Percentiles rank a stretch among this genome's conserved stretches.
phyloP scores from a whole-genome alignment of 495 filamentous ascomycete species.

The Usnea hakonensis region DNA sequence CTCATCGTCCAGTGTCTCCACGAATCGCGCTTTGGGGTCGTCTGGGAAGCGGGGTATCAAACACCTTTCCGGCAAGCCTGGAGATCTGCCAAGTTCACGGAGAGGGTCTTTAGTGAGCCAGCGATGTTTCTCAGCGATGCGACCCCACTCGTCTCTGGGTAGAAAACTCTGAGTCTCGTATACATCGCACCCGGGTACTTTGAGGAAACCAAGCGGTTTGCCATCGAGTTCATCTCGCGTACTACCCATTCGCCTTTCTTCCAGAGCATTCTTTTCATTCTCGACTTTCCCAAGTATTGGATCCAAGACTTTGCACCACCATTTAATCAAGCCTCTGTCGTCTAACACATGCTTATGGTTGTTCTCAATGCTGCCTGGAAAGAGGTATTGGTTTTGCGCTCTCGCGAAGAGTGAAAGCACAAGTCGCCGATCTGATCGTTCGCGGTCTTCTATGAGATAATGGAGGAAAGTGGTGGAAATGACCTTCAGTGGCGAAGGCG shows the following conservation, averaged over 20 bases:
- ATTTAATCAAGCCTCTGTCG: constrained; percentile 79
- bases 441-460: constrained; percentile 59
- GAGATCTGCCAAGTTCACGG: constrained; percentile 46
- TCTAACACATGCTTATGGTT: constrained; percentile 84
- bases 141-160: constrained; percentile 37
- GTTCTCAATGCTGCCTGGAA: constrained; percentile 84
- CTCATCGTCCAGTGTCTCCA: constrained; percentile 81
- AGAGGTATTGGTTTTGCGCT: constrained; percentile 89
- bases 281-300: constrained; percentile 49
- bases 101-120: constrained; percentile 57
- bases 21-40: constrained; percentile 88
- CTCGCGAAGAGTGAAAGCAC: constrained; percentile 89
- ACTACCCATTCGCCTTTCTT: background rate
- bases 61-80: constrained; percentile 65
- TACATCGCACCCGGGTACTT: constrained; percentile 76
- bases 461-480: constrained; percentile 68
- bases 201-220: constrained; percentile 61
- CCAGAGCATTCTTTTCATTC: background rate
- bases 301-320: constrained; percentile 89
- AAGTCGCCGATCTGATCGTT: constrained; percentile 58
- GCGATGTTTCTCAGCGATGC: constrained; percentile 39
- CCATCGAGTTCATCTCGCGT: constrained; percentile 27
- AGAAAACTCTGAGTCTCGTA: constrained; percentile 62
- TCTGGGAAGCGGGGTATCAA: constrained; percentile 89
- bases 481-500: constrained; percentile 63